Evolutionary conservation across 306 rosid genomes (phyloP), one percentile per base, ranked within the genome.

Genomic region (Glycine soja): DNA sequence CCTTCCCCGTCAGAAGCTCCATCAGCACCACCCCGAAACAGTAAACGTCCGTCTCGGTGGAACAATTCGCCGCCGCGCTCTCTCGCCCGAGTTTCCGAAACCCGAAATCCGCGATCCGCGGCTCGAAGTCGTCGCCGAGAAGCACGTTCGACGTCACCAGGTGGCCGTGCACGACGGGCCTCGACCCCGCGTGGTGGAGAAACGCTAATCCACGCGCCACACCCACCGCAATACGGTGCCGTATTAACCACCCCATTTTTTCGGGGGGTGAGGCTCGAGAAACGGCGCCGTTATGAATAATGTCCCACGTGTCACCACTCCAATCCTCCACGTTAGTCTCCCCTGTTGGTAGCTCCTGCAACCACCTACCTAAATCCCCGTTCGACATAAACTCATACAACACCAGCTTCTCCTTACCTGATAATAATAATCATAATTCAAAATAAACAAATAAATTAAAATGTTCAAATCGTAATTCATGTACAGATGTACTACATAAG

Each of bases 121-220:
- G 91, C 83, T 89, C 97, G 5, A 93, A 90, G n/a, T 90, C 86
- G n/a, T 89, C 91, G 8, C 91, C 90, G 7, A 95, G 86, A 2
- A 95, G 65, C 3, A 95, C 79, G 7, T 92, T 95, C 0, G 97
- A 87, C 5, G 97, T 73, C 0, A 95, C 98, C 1, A 95, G 53
- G 81, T 92, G 99, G 69, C 97, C 98, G 75, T 95, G 99, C 3
- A 89, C 85, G 12, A 95, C 92, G 4, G 98, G 90, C 76, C 59
- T 90, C 2, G 99, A 90, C 6, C 99, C 93, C 0, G 97, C 98
- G 76, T 95, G 99, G 88, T 95, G 99, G 15, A 95, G 98, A 50
- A 87, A 95, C 0, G 99, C 99, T 13, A 95, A 66, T 0, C 99
- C 98, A 18, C 99, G 94, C 32, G 99, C 99, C 19, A 95, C 87